These are phyloP conservation scores for Mycotypha africana DNA, from an alignment of 371 early-diverging fungal genomes.

Conservation along the genomic window DNA sequence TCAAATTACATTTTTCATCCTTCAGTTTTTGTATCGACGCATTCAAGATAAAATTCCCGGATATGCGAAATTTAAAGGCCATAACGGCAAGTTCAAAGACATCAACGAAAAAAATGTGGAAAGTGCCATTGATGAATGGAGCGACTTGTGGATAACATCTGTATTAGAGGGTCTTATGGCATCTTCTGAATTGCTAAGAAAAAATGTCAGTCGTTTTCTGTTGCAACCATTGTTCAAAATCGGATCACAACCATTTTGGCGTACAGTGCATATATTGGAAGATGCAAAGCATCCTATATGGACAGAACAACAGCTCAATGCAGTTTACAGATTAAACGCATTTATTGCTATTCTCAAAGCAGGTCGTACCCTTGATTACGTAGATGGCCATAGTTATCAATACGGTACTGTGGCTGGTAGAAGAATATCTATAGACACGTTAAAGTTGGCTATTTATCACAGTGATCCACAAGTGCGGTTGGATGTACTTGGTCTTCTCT, in stretches of 20 bases:
- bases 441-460: constrained; percentile 64
- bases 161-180: constrained; percentile 29
- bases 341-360: constrained; percentile 45
- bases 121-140: constrained; percentile 24
- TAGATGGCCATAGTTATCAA: constrained; percentile 42
- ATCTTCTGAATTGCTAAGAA: constrained; percentile 30
- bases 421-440: constrained; percentile 28
- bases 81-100: constrained; percentile 26
- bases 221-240: constrained; percentile 35
- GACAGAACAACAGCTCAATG: constrained; percentile 4
- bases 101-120: constrained; percentile 8
- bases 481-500: constrained; percentile 76
- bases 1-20: constrained; percentile 45
- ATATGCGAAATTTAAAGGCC: constrained; percentile 21
- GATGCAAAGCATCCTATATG: constrained; percentile 14
- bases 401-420: constrained; percentile 7
- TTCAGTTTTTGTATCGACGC: constrained; percentile 30
- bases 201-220: constrained; percentile 30
- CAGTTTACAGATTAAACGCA: constrained; percentile 26
- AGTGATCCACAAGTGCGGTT: constrained; percentile 70
- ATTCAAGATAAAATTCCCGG: constrained; percentile 36
- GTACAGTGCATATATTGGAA: constrained; percentile 27
- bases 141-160: constrained; percentile 33
- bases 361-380: constrained; percentile 53
- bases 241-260: constrained; percentile 36